A percentile compares a stretch with the other conserved stretches of the same genome.
These are phyloP conservation scores for Thalassiosira oceanica DNA, from an alignment of 352 stramenopile genomes.

Conservation along the genomic window DNA sequence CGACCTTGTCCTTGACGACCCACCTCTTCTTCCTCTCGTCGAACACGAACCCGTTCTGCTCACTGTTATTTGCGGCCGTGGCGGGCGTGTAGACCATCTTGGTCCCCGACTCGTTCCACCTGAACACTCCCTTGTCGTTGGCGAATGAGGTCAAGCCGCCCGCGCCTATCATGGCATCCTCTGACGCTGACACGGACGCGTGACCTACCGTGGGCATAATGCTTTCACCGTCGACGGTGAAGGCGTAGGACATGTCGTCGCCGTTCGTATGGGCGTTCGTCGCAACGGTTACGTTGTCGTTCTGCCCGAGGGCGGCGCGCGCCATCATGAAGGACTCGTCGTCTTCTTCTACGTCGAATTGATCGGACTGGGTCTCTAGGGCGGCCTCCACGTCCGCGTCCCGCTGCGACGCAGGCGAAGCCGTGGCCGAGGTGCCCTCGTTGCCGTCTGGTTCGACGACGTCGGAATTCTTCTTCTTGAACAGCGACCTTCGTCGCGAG, in stretches of 20 bases:
- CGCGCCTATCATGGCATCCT: constrained; percentile 35
- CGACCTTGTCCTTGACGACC: constrained; percentile 30
- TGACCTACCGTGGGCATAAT: not conserved
- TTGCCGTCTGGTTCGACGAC: too few species aligned
- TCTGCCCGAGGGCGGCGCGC: not conserved
- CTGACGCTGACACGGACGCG: not conserved
- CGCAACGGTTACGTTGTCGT: not conserved
- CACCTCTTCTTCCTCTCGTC: constrained; percentile 48
- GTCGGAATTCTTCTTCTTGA: constrained; percentile 6
- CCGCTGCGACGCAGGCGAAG: not conserved
- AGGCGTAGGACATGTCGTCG: constrained; percentile 47
- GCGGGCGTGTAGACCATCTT: constrained; percentile 53
- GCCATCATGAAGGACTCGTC: not conserved
- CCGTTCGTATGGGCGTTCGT: constrained; percentile 1
- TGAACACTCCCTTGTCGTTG: constrained; percentile 39
- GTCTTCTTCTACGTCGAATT: not conserved
- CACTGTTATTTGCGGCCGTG: not conserved
- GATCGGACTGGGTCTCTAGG: not conserved
- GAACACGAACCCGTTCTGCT: constrained; percentile 47
- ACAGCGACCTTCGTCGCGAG: not conserved
- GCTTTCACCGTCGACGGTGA: constrained; percentile 32
- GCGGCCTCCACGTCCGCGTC: not conserved
- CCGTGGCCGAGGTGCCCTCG: not conserved
- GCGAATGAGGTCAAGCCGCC: constrained; percentile 31
- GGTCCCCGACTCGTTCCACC: constrained; percentile 48